Evolutionary conservation across 805 yeast species (phyloP), one percentile per base, ranked within the genome.

Genomic region (Starmerella floricola): DNA sequence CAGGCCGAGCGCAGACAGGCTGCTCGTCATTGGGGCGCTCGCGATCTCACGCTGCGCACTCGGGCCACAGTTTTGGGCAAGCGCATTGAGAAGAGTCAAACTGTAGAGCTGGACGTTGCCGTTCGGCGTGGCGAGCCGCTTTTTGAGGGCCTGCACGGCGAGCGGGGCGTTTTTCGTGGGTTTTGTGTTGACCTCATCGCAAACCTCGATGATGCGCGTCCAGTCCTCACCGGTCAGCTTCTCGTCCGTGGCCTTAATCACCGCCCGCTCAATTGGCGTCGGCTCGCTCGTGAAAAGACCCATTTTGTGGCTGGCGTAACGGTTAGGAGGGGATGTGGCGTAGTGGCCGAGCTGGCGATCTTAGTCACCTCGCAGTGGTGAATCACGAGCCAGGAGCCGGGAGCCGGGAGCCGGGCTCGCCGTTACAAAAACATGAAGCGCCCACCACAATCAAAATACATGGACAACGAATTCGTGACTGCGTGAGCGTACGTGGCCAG

Each of bases 61-160:
- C 11, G 84, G 73, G 3, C 87, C 87, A 59, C 88, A 79, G 58
- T 80, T 81, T 56, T 79, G 85, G 2, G 85, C 83, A 23, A 81
- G 54, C 5, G 85, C 73, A 23, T 71, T 69, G 17, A 78, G 53
- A 34, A 66, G 55, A 8, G 67, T 63, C 38, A 81, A 55, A 0
- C 80, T 61, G 55, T 82, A 67, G 38, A 81, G 58, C 31, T 78
- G 71, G 3, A 77, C 75, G 56, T 80, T 81, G 17, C 82, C 87
- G 53, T 77, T 78, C 21, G 39, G 36, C 64, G 61, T 29, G 66
- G 61, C 61, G 20, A 80, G 61, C 39, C 79, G 68, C 29, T 64
- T 61, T 44, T 65, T 63, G 15, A 79, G 57, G 1, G 72, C 58
- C 18, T 60, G 53, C 18, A 78, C 65, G 6, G 73, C 70, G 19